Evolutionary conservation across 1,284 basidiomycete genomes (phyloP), one percentile per base, ranked within the genome.

Genomic region (Moesziomyces parantarcticus): DNA sequence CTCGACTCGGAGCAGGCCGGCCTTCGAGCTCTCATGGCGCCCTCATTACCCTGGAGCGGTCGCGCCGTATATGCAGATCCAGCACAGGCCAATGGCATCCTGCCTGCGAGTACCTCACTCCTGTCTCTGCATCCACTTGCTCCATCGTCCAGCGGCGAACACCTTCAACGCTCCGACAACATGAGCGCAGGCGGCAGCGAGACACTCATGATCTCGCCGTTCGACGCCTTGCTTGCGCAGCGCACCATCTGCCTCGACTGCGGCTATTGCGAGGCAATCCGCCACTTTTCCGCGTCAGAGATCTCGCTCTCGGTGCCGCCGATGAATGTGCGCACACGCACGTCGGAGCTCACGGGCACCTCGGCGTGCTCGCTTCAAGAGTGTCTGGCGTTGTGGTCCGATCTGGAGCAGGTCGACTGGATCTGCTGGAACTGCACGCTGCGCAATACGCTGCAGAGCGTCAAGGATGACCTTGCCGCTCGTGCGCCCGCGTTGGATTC

Each of bases 371-470:
- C 71, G 10, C 39, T 83, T 11, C 71, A 81, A 58, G 70, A 77
- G 39, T 81, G 80, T 39, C 55, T 83, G 0, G 72, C 50, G 4
- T 25, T 60, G 20, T 82, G 80, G 79, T 70, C 71, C 22, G 61
- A 77, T 47, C 56, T 83, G 40, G 82, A 83, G 50, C 66, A 67
- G 44, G 70, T 83, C 9, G 81, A 83, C 20, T 83, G 82, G 82
- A 71, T 70, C 23, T 83, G 82, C 59, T 76, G 73, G 66, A 70
- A 73, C n/a, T 83, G 82, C 48, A 81, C 71, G 16, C 48, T 83
- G 22, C 64, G 47, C 18, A 60, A 55, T 6, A 81, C 78, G 5
- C 46, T 69, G 10, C 52, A 44, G 5, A 47, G 39, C 8, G 52
- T 68, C 40, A 44, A 48, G 32, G 26, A 32, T 8, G 64, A 72